Conservation (phyloP, 768 basidiomycete genomes). For the Auriscalpium microsporum region DNA sequence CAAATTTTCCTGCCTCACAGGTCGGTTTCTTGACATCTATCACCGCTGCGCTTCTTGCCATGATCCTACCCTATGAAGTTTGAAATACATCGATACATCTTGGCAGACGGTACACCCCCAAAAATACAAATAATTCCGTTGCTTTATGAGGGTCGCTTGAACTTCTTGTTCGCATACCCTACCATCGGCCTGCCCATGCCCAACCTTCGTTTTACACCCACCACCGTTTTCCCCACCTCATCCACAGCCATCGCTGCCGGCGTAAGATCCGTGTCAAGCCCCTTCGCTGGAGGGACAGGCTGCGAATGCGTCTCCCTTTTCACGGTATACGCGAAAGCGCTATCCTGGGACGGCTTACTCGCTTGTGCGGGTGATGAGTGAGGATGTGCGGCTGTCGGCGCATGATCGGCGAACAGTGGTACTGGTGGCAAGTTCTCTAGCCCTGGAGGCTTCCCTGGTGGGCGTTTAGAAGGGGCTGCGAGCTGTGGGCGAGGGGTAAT, state of each 20-base stretch:
- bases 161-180: constrained; percentile 63
- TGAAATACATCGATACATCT: neutral
- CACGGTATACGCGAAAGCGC: neutral
- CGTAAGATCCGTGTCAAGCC: neutral
- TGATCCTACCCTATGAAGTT: neutral
- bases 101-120: neutral
- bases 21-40: neutral
- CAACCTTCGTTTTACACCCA: constrained; percentile 45
- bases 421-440: neutral
- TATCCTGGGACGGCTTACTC: neutral
- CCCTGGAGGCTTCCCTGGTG: neutral
- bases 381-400: neutral
- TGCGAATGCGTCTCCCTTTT: neutral
- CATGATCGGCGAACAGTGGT: neutral
- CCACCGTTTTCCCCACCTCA: neutral
- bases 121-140: neutral
- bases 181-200: constrained; percentile 48
- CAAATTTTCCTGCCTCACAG: neutral
- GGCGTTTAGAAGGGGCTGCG: neutral
- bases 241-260: neutral
- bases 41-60: neutral
- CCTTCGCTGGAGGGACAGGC: neutral
- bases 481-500: neutral
- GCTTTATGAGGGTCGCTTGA: constrained; percentile 39
- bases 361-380: neutral